phyloP scores from a whole-genome alignment of 192 early-diverging fungal species.

The Coemansia sp. region DNA sequence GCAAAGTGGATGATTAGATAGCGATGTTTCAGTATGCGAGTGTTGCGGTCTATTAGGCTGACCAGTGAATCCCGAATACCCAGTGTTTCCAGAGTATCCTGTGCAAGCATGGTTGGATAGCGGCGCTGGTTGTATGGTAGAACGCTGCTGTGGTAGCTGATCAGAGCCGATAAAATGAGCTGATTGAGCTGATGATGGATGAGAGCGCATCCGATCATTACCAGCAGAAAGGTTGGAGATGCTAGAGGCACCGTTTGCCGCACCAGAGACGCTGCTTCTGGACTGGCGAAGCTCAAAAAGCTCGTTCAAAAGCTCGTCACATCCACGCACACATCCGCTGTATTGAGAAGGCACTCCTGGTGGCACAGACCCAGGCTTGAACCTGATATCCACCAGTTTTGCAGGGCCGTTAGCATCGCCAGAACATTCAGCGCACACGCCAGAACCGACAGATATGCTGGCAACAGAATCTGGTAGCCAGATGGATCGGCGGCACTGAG shows the following conservation, averaged over 20 bases:
- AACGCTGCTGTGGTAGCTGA: neutral
- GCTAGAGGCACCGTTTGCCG: conserved; percentile 4
- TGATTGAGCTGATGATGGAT: neutral
- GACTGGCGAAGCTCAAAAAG: conserved; percentile 21
- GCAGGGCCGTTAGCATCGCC: conserved; percentile 9
- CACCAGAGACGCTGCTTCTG: conserved; percentile 1
- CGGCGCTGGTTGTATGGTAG: conserved; percentile 14
- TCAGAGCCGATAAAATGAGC: neutral
- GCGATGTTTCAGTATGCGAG: neutral
- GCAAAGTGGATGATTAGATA: conserved; percentile 37
- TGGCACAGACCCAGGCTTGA: conserved; percentile 30
- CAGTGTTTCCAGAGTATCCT: too few species aligned
- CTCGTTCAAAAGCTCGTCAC: conserved; percentile 51
- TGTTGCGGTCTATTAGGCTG: conserved; percentile 1
- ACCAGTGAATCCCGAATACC: too few species aligned
- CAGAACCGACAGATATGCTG: conserved; percentile 10
- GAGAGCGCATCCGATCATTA: neutral
- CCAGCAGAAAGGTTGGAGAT: neutral
- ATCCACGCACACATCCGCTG: conserved; percentile 39
- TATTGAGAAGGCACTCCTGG: conserved; percentile 30
- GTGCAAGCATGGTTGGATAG: neutral
- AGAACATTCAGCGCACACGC: conserved; percentile 31
- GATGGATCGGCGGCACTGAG: conserved; percentile 45
- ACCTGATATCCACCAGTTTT: conserved; percentile 34
- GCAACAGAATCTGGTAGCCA: conserved; percentile 46